Conservation (phyloP, 2,329 filamentous ascomycete species). For the Diaporthe australafricana region DNA sequence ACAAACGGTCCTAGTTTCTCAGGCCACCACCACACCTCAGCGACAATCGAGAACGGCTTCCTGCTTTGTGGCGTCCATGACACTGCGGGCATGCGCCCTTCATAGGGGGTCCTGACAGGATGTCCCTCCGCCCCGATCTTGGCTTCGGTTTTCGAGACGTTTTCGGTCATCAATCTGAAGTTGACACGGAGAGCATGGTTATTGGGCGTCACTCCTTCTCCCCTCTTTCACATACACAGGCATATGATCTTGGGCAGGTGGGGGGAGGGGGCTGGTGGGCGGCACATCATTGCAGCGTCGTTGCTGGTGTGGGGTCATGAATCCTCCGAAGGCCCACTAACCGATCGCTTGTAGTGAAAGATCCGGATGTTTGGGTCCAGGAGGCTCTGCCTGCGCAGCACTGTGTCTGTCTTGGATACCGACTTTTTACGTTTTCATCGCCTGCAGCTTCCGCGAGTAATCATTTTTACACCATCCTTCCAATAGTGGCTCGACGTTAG, state of each 20-base stretch:
- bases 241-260: not conserved
- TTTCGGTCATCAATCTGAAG: conserved; percentile 1
- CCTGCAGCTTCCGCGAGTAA: not conserved
- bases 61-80: conserved; percentile 40
- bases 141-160: conserved; percentile 25
- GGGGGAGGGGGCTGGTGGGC: not conserved
- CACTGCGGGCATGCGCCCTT: conserved; percentile 34
- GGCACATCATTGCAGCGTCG: not conserved
- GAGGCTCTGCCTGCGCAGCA: not conserved
- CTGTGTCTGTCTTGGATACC: not conserved
- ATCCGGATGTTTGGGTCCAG: not conserved
- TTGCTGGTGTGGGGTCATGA: conserved; percentile 5
- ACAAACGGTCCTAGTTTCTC: conserved; percentile 17
- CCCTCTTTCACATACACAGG: not conserved
- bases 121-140: not conserved
- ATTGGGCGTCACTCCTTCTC: not conserved
- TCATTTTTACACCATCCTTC: conserved; percentile 12
- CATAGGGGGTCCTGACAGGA: not conserved
- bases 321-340: conserved; percentile 4
- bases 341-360: not conserved
- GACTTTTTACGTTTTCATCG: conserved; percentile 5
- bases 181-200: not conserved
- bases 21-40: conserved; percentile 1
- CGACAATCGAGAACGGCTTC: conserved; percentile 30
- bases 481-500: conserved; percentile 17